A percentile compares a stretch with the other conserved stretches of the same genome.
Conservation (phyloP, 164 flowering plant species). For the Vitis labrusca region DNA sequence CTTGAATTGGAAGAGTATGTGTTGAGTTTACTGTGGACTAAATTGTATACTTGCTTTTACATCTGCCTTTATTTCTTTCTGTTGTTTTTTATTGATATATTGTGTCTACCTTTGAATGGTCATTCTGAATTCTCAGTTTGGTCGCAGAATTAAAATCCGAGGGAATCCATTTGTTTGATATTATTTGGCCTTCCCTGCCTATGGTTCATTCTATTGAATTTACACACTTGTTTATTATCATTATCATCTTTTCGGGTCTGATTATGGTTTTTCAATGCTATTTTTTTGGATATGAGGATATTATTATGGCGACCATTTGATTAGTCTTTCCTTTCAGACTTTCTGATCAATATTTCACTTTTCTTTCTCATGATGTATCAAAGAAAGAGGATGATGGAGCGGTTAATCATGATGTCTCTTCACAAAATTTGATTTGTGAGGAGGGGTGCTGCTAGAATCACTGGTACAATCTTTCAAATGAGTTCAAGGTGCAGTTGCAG, state of each 20-base stretch:
- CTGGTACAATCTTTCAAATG: background rate
- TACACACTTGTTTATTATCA: background rate
- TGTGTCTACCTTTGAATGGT: background rate
- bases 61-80: background rate
- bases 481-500: constrained; percentile 1
- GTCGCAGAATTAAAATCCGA: background rate
- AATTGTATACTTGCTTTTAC: background rate
- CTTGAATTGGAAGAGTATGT: background rate
- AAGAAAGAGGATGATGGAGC: background rate
- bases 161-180: background rate
- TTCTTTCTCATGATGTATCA: background rate
- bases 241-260: background rate
- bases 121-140: background rate
- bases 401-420: background rate
- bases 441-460: background rate
- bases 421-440: background rate
- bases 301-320: background rate
- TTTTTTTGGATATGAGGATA: background rate
- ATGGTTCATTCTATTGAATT: background rate
- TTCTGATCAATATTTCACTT: background rate
- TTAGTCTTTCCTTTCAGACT: background rate
- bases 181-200: background rate
- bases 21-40: background rate
- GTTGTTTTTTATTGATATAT: background rate
- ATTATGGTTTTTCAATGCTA: too few relatives aligned